Conservation (phyloP, 352 stramenopile genomes). For the Blastocystis sp. region DNA sequence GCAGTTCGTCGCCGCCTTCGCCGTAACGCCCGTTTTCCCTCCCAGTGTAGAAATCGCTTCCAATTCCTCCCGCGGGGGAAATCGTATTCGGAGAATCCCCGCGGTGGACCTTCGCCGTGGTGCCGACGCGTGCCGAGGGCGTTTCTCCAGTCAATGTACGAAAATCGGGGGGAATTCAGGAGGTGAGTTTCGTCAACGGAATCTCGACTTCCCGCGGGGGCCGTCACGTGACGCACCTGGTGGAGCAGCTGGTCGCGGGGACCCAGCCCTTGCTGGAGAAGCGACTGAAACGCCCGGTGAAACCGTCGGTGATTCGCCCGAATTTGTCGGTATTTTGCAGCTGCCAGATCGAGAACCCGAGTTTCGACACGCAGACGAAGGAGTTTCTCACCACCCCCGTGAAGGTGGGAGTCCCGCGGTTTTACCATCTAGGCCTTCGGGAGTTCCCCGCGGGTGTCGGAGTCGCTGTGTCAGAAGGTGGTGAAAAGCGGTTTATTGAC, state of each 20-base stretch:
- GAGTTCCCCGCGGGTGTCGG: constrained; percentile 70
- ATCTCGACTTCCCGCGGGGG: constrained; percentile 91
- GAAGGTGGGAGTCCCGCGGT: constrained; percentile 61
- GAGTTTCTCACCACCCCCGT: constrained; percentile 86
- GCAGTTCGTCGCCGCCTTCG: no score
- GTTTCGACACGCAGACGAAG: constrained; percentile 99
- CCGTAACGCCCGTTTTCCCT: no score
- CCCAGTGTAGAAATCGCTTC: no score
- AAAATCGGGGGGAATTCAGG: constrained; percentile 58
- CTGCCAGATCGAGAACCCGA: constrained; percentile 92
- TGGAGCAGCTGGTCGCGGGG: constrained; percentile 61
- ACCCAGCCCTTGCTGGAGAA: constrained; percentile 73
- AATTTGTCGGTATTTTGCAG: constrained; percentile 95
- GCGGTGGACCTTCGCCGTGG: constrained; percentile 87
- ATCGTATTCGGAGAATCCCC: constrained; percentile 80
- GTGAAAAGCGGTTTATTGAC: constrained; percentile 71
- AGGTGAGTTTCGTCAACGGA: constrained; percentile 97
- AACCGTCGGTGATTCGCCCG: constrained; percentile 84
- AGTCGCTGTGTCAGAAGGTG: constrained; percentile 58
- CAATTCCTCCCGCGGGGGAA: constrained; percentile 65
- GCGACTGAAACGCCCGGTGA: constrained; percentile 85
- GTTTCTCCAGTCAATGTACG: constrained; percentile 1
- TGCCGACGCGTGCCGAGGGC: constrained; percentile 74
- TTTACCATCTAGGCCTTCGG: constrained; percentile 65
- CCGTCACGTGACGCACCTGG: constrained; percentile 72